These are phyloP conservation scores for Pichia ethanolica DNA, from an alignment of 805 yeast species.

Conservation along the genomic window DNA sequence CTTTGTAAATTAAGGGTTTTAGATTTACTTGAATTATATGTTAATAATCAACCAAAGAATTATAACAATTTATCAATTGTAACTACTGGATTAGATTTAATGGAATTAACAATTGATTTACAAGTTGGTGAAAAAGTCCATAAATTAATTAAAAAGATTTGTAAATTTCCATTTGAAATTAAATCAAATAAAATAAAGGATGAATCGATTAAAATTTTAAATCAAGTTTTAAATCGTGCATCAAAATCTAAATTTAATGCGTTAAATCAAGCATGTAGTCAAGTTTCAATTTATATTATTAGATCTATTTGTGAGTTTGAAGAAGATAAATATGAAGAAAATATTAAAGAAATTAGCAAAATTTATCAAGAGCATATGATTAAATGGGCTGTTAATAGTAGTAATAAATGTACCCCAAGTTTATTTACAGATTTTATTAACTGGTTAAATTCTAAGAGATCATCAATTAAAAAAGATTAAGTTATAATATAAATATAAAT, in stretches of 20 bases:
- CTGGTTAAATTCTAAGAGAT: slow-evolving; percentile 58
- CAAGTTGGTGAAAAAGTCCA: slow-evolving; percentile 68
- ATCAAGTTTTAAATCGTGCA: slow-evolving; percentile 37
- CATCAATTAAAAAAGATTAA: background rate
- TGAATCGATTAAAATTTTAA: slow-evolving; percentile 23
- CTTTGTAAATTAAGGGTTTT: slow-evolving; percentile 72
- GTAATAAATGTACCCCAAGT: slow-evolving; percentile 43
- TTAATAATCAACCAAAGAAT: slow-evolving; percentile 37
- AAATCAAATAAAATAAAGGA: slow-evolving; percentile 10
- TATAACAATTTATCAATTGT: slow-evolving; percentile 37
- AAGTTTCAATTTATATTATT: slow-evolving; percentile 57
- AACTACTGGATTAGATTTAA: slow-evolving; percentile 50
- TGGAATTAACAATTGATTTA: slow-evolving; percentile 62
- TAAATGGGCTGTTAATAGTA: slow-evolving; percentile 47
- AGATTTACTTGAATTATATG: slow-evolving; percentile 65
- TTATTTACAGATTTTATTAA: slow-evolving; percentile 73
- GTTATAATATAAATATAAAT: background rate
- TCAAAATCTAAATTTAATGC: slow-evolving; percentile 40
- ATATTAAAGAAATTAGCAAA: slow-evolving; percentile 41
- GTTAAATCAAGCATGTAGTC: slow-evolving; percentile 51
- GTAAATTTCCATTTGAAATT: slow-evolving; percentile 36
- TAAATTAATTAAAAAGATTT: slow-evolving; percentile 57
- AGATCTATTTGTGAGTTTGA: slow-evolving; percentile 41
- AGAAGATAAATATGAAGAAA: slow-evolving; percentile 22
- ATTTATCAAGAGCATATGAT: slow-evolving; percentile 50